Evolutionary conservation across 176 grass and related monocot species (phyloP).

Genomic region (Ananas comosus): DNA sequence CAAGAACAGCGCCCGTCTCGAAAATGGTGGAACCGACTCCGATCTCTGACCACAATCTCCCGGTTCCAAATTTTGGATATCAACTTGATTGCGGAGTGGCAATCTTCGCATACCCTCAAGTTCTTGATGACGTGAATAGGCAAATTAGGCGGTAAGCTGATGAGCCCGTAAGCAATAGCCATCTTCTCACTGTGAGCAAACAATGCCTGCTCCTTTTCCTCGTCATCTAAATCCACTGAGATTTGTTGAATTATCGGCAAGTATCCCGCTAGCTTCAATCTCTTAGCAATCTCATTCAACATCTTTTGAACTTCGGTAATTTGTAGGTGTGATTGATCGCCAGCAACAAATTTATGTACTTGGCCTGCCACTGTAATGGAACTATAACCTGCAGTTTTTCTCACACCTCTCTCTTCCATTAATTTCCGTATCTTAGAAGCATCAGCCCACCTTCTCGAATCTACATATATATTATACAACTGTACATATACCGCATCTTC

Average conservation of each 20-base stretch:
- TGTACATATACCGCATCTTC: slow-evolving; percentile 63
- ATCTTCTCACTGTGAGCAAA: slow-evolving; percentile 65
- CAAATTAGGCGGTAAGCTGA: slow-evolving; percentile 38
- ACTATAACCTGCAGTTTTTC: slow-evolving; percentile 69
- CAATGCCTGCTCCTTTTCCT: slow-evolving; percentile 59
- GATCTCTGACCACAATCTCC: slow-evolving; percentile 68
- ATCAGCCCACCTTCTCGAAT: slow-evolving; percentile 42
- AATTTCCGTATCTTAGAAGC: slow-evolving; percentile 44
- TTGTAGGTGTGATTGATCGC: slow-evolving; percentile 41
- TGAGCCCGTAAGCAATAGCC: slow-evolving; percentile 60
- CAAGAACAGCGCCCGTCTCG: slow-evolving; percentile 54
- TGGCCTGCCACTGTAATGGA: slow-evolving; percentile 52
- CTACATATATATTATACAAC: slow-evolving; percentile 62
- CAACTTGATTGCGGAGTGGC: slow-evolving; percentile 67
- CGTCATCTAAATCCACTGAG: slow-evolving; percentile 47
- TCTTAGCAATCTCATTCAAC: slow-evolving; percentile 42
- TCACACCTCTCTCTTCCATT: slow-evolving; percentile 54
- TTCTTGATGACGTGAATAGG: slow-evolving; percentile 65
- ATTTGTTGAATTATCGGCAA: slow-evolving; percentile 30
- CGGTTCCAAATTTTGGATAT: slow-evolving; percentile 51
- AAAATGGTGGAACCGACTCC: slow-evolving; percentile 74
- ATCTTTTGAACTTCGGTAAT: slow-evolving; percentile 37
- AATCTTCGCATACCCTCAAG: slow-evolving; percentile 65
- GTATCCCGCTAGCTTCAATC: slow-evolving; percentile 35
- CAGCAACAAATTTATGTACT: slow-evolving; percentile 58